Evolutionary conservation across 192 early-diverging fungal genomes (phyloP).

Genomic region (Dissophora ornata): DNA sequence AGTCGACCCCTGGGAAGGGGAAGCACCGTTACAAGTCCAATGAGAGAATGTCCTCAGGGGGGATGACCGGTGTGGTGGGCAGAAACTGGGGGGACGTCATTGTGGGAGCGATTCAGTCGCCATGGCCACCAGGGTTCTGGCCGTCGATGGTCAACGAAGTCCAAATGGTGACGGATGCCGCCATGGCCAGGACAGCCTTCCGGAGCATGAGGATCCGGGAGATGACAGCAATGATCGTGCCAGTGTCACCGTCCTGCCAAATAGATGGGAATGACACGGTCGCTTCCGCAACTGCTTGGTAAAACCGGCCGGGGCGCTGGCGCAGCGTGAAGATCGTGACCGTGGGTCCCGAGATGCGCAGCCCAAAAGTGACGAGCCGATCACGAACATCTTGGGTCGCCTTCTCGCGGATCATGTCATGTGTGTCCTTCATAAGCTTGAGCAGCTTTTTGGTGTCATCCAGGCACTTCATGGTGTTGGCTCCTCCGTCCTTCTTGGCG

Average conservation of each 20-base stretch:
- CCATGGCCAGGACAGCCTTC: constrained; percentile 9
- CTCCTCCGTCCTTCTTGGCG: constrained; percentile 1
- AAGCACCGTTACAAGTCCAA: background rate
- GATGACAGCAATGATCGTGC: constrained; percentile 6
- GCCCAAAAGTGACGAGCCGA: background rate
- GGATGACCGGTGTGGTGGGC: background rate
- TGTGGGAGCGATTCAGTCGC: background rate
- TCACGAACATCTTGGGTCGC: background rate
- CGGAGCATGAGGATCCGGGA: constrained; percentile 5
- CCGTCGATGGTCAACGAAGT: constrained; percentile 3
- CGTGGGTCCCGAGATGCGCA: constrained; percentile 7
- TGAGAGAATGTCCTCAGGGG: background rate
- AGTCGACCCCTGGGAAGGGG: no score
- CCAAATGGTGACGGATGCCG: constrained; percentile 1
- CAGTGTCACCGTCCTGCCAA: constrained; percentile 4
- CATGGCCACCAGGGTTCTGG: constrained; percentile 1
- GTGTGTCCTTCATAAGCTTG: constrained; percentile 15
- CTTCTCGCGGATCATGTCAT: constrained; percentile 8
- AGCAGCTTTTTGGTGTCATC: constrained; percentile 9
- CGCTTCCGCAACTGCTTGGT: constrained; percentile 12
- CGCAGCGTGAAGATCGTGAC: constrained; percentile 7
- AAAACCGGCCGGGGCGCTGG: constrained; percentile 9
- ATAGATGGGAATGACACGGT: constrained; percentile 6
- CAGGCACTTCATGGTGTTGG: constrained; percentile 5
- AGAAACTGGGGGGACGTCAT: constrained; percentile 2